These are phyloP conservation scores for Fusarium concolor DNA, from an alignment of 2,329 filamentous ascomycete species.

Conservation along the genomic window DNA sequence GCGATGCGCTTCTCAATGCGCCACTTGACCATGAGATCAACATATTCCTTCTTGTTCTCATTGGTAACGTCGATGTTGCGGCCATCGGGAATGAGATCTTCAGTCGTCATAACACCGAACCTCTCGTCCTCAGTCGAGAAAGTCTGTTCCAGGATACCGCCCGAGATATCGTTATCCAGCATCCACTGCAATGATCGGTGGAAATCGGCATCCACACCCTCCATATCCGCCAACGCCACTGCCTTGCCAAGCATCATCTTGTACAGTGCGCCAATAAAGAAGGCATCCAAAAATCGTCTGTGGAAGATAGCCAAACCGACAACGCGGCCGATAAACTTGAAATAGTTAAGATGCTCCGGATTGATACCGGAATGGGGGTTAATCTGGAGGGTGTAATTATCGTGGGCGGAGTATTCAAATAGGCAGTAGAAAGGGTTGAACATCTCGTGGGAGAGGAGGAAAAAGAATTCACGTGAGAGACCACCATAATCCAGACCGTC, in stretches of 20 bases:
- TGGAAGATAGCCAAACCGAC: conserved; percentile 99
- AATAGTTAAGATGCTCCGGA: conserved; percentile 98
- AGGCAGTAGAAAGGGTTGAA: conserved; percentile 99
- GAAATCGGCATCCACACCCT: conserved; percentile 98
- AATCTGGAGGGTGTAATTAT: conserved; percentile 99
- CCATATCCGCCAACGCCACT: conserved; percentile 94
- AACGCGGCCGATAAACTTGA: conserved; percentile 98
- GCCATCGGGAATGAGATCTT: conserved; percentile 91
- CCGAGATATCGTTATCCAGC: conserved; percentile 94
- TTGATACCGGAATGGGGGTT: conserved; percentile 99
- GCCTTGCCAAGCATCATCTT: conserved; percentile 99
- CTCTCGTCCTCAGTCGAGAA: conserved; percentile 98
- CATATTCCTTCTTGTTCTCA: conserved; percentile 99
- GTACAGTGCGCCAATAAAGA: conserved; percentile 99
- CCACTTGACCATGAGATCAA: conserved; percentile 99
- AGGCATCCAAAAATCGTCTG: conserved; percentile 94
- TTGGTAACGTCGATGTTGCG: conserved; percentile 96
- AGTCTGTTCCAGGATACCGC: conserved; percentile 91
- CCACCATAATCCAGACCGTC: conserved; percentile 98
- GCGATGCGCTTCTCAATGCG: conserved; percentile 98
- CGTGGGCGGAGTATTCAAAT: conserved; percentile 99
- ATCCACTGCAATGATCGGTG: conserved; percentile 98
- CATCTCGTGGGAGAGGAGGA: conserved; percentile 99
- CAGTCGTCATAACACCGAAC: conserved; percentile 92
- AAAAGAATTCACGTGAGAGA: conserved; percentile 98